Evolutionary conservation across 208 protist genomes (phyloP).

Genomic region (Leishmania braziliensis): DNA sequence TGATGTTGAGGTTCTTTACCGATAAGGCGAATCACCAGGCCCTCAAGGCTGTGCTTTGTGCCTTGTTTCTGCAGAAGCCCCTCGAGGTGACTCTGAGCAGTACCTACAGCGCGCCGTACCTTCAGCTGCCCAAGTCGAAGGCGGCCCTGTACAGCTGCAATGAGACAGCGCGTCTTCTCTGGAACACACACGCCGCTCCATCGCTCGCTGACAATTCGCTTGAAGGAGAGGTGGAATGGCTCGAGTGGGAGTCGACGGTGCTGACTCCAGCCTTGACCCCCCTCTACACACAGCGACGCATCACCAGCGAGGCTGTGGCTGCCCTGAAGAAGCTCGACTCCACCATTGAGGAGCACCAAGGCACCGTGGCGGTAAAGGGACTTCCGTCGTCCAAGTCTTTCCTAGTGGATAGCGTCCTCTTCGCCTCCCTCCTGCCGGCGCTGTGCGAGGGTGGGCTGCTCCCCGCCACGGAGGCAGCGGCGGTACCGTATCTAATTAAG

Average conservation of each 20-base stretch:
- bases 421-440: slow-evolving; percentile 72
- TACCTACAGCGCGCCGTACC: slow-evolving; percentile 61
- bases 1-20: slow-evolving; percentile 64
- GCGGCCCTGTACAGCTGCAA: slow-evolving; percentile 66
- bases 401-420: slow-evolving; percentile 77
- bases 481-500: slow-evolving; percentile 61
- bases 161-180: slow-evolving; percentile 57
- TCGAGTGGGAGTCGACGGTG: slow-evolving; percentile 82
- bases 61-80: slow-evolving; percentile 47
- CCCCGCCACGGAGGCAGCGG: slow-evolving; percentile 34
- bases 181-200: neutral
- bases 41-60: slow-evolving; percentile 79
- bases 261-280: slow-evolving; percentile 61
- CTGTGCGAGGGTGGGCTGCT: slow-evolving; percentile 84
- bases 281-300: slow-evolving; percentile 72
- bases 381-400: slow-evolving; percentile 40
- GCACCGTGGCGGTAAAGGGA: slow-evolving; percentile 25
- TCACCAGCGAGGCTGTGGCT: slow-evolving; percentile 48
- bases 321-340: slow-evolving; percentile 67
- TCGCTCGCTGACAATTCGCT: slow-evolving; percentile 29
- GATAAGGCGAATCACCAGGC: slow-evolving; percentile 91
- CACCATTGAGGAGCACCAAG: slow-evolving; percentile 44
- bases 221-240: slow-evolving; percentile 75
- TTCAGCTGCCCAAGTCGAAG: slow-evolving; percentile 57
- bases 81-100: slow-evolving; percentile 71